phyloP scores from a whole-genome alignment of 805 yeast species.

The Pichia kluyveri region DNA sequence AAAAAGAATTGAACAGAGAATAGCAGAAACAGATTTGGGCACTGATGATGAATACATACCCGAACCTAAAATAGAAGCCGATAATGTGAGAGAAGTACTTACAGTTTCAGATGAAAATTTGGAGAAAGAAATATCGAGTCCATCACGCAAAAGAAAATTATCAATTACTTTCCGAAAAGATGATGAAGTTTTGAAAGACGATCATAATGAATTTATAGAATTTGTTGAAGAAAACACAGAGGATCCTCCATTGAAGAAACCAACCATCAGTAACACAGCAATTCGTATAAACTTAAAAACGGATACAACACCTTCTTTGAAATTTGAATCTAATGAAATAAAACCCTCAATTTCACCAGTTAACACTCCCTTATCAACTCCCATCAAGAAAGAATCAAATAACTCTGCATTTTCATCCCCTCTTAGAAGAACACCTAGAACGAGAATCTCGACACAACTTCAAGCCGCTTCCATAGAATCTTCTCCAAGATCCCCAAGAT shows the following conservation, averaged over 20 bases:
- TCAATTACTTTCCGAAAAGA: background rate
- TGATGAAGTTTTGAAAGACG: constrained; percentile 5
- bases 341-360: background rate
- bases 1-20: background rate
- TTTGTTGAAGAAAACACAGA: background rate
- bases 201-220: background rate
- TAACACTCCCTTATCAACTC: background rate
- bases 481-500: background rate
- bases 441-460: background rate
- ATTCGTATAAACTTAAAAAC: background rate
- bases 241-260: background rate
- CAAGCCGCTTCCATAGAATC: background rate
- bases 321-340: background rate
- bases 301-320: background rate
- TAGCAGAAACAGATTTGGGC: constrained; percentile 2
- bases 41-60: background rate
- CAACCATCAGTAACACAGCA: background rate
- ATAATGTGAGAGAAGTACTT: background rate
- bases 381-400: background rate
- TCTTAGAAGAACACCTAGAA: background rate
- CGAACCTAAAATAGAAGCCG: background rate
- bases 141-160: background rate
- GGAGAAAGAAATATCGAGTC: background rate
- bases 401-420: background rate
- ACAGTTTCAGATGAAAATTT: background rate